Base-by-base conservation (phyloP, 768 basidiomycete species). In the Piloderma croceum region DNA sequence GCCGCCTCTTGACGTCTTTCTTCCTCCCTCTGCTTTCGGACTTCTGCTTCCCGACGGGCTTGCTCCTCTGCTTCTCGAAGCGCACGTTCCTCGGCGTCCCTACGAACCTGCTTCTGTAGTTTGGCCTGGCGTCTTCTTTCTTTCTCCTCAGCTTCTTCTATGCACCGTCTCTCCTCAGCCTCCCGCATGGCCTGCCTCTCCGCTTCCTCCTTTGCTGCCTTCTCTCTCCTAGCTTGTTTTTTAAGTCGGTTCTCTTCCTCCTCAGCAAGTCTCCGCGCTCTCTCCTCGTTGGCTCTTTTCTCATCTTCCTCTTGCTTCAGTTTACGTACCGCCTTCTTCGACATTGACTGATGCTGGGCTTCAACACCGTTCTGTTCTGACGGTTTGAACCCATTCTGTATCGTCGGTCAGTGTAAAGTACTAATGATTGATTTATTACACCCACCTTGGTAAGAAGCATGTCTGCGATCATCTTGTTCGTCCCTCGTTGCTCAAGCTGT, bases 91-190 rank as follows among this genome's bases (percentile, higher is more conserved):
- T 54, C 22, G 13, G 49, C 52, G 33, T 56, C 53, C 9, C 50
- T 51, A 5, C 51, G 49, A 43, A 54, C 56, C 9, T 35, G 42
- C 31, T 49, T 15, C 10, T 31, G 10, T 31, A 17, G 15, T 10
- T 15, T 10, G 10, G 10, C 17, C 17, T 31, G 15, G 10, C 29
- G 10, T 31, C 17, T 31, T 21, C 34, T 35, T 35, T 43, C 23
- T 36, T 38, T 43, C 22, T 36, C 31, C 13, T 18, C 23, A 18
- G n/a, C 35, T 21, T 33, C 36, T 27, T 41, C 53, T 41, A 44
- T 48, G 34, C 49, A 47, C 50, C 56, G 51, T 56, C 52, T 48
- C 48, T 41, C 52, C 53, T 56, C 54, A 54, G 56, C 45, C 56
- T 31, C 29, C 10, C 29, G 10, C 29, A 31, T 31, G 15, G 29